These are phyloP conservation scores for Iberis pinnata DNA, from an alignment of 345 rosid species.

Conservation along the genomic window DNA sequence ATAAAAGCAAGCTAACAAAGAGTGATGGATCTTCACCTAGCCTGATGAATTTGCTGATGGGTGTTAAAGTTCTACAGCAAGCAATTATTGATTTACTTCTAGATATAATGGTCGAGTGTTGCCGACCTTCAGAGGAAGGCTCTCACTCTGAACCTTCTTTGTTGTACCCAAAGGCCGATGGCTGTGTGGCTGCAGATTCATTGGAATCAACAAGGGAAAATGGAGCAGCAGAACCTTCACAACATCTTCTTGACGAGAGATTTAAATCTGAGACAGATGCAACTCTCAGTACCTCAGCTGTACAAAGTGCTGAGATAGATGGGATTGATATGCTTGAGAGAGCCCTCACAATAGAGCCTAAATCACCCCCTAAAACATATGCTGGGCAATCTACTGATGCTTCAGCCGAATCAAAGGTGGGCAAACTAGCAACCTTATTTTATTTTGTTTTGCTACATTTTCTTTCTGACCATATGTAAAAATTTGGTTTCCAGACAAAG, in stretches of 20 bases:
- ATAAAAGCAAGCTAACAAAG: slow-evolving; percentile 62
- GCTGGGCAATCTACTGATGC: slow-evolving; percentile 53
- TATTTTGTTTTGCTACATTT: background rate
- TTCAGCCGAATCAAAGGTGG: slow-evolving; percentile 69
- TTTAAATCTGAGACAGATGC: slow-evolving; percentile 68
- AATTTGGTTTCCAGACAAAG: slow-evolving; percentile 59
- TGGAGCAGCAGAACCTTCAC: slow-evolving; percentile 50
- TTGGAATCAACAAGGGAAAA: slow-evolving; percentile 49
- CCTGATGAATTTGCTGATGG: slow-evolving; percentile 96
- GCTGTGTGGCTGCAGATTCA: slow-evolving; percentile 21
- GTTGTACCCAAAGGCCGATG: slow-evolving; percentile 23
- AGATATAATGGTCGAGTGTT: slow-evolving; percentile 98
- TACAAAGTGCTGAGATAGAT: slow-evolving; percentile 58
- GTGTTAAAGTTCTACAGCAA: slow-evolving; percentile 98
- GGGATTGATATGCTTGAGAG: slow-evolving; percentile 44
- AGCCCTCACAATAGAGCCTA: slow-evolving; percentile 54
- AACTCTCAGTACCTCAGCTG: slow-evolving; percentile 52
- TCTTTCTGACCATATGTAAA: slow-evolving; percentile 19
- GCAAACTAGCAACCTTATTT: background rate
- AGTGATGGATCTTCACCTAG: slow-evolving; percentile 90
- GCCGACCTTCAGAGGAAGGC: slow-evolving; percentile 86
- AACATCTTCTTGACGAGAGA: slow-evolving; percentile 60
- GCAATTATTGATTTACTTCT: slow-evolving; percentile 93
- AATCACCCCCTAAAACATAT: slow-evolving; percentile 50
- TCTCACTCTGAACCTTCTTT: slow-evolving; percentile 27